Base-by-base conservation (phyloP, 306 rosid species). In the Potentilla sterilis region DNA sequence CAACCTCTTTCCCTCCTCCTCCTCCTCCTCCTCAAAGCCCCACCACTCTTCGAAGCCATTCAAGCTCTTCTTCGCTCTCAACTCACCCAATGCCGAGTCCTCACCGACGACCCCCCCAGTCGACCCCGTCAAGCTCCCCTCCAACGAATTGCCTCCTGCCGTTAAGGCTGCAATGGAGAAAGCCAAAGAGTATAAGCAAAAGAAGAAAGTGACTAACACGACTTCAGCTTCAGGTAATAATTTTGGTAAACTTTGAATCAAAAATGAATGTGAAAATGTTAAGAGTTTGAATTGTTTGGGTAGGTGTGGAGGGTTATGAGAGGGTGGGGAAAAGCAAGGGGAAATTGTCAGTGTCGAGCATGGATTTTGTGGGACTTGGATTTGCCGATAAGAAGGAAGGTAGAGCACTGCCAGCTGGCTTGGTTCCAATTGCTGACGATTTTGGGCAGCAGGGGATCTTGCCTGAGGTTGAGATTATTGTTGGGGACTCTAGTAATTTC, bases 401-500 rank as follows among this genome's bases (percentile, higher is more conserved):
- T 35, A 85, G 92, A 72, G 86, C 88, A 63, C 75, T 91, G 74
- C 97, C 97, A 67, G 86, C 96, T 51, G 97, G 98, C 28, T 79
- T 91, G 81, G 89, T 87, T 84, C 98, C 97, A 35, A 34, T 88
- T 55, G 28, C 85, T n/a, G 96, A 91, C 71, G 72, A 93, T 28
- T 89, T 89, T 81, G 78, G 82, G 4, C 83, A 59, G 28, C 28
- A 38, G 80, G 65, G 51, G 84, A 83, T 0, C 82, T 78, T 84
- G 48, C 67, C 96, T 70, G 97, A 89, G 58, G 97, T 94, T 81
- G 97, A 94, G 88, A 61, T 91, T 22, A 91, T 94, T 73, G 93
- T 86, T 32, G 98, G 98, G 67, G 90, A 94, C 69, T 18, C 83
- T 7, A 81, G 85, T 83, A 83, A 87, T 44, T 91, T 94, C 21